Percentiles rank a stretch among this genome's conserved stretches.
Conservation (phyloP, 179 eudicot species). For the Vitellaria paradoxa region DNA sequence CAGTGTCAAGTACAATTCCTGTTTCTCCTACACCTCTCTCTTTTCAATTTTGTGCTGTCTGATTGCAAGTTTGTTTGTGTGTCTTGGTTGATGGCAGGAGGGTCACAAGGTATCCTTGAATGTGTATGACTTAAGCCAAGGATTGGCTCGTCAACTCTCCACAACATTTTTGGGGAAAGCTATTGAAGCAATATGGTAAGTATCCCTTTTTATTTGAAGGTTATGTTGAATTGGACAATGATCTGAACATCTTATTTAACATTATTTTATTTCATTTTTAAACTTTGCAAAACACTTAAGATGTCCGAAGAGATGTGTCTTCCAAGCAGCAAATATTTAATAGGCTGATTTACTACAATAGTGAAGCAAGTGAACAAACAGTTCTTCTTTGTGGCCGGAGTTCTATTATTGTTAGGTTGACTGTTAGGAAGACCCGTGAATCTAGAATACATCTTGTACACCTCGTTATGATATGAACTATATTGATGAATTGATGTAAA, state of each 20-base stretch:
- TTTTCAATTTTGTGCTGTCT: not conserved
- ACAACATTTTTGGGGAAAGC: conserved; percentile 84
- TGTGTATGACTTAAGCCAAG: conserved; percentile 93
- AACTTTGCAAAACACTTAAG: too few relatives aligned
- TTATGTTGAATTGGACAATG: not conserved
- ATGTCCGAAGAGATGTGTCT: too few relatives aligned
- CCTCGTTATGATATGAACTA: too few relatives aligned
- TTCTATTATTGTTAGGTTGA: too few relatives aligned
- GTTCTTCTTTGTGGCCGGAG: too few relatives aligned
- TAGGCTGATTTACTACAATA: too few relatives aligned
- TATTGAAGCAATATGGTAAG: conserved; percentile 91
- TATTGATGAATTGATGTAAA: too few relatives aligned
- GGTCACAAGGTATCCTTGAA: conserved; percentile 78
- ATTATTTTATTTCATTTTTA: too few relatives aligned
- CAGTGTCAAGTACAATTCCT: not conserved
- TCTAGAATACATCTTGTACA: too few relatives aligned
- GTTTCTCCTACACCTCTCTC: not conserved
- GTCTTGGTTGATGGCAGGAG: conserved; percentile 48
- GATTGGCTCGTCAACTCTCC: conserved; percentile 90
- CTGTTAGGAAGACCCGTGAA: too few relatives aligned
- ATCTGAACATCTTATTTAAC: not conserved
- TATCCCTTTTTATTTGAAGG: not conserved
- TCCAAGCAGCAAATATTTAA: too few relatives aligned
- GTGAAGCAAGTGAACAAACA: too few relatives aligned
- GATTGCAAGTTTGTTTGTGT: not conserved